Percentiles rank a stretch among this genome's conserved stretches.
These are phyloP conservation scores for Mortierella sp. DNA, from an alignment of 371 early-diverging fungal genomes.

Conservation along the genomic window DNA sequence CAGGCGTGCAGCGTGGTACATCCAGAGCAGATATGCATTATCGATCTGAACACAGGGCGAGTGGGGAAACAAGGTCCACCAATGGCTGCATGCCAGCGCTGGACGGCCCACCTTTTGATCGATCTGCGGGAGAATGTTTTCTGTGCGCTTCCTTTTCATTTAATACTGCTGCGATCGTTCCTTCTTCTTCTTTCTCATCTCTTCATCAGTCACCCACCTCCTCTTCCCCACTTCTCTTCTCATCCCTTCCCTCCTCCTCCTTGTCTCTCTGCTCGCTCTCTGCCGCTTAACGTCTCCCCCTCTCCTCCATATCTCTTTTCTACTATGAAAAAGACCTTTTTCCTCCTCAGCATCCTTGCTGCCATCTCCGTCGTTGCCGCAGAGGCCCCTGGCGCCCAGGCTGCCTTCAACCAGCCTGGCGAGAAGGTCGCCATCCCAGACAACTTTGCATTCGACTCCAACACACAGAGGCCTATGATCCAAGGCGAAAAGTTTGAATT, in stretches of 20 bases:
- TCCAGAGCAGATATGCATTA: not conserved
- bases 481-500: constrained; percentile 52
- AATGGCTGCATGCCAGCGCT: constrained; percentile 27
- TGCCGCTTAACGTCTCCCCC: not conserved
- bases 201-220: not conserved
- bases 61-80: constrained; percentile 9
- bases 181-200: not conserved
- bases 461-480: constrained; percentile 15
- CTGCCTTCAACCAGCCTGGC: constrained; percentile 33
- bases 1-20: too few species aligned
- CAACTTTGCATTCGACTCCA: constrained; percentile 45
- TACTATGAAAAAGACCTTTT: constrained; percentile 46
- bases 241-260: not conserved
- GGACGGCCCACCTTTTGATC: not conserved
- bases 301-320: not conserved
- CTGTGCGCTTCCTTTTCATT: not conserved
- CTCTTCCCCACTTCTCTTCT: not conserved
- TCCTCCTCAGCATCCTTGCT: constrained; percentile 48
- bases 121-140: not conserved
- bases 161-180: not conserved
- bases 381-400: constrained; percentile 43
- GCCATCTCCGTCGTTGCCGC: constrained; percentile 53
- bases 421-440: constrained; percentile 46
- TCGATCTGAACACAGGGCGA: too few species aligned
- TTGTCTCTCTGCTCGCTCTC: constrained; percentile 1